Base-by-base conservation (phyloP, 2,329 filamentous ascomycete genomes). In the Chaetothyriales sp. region DNA sequence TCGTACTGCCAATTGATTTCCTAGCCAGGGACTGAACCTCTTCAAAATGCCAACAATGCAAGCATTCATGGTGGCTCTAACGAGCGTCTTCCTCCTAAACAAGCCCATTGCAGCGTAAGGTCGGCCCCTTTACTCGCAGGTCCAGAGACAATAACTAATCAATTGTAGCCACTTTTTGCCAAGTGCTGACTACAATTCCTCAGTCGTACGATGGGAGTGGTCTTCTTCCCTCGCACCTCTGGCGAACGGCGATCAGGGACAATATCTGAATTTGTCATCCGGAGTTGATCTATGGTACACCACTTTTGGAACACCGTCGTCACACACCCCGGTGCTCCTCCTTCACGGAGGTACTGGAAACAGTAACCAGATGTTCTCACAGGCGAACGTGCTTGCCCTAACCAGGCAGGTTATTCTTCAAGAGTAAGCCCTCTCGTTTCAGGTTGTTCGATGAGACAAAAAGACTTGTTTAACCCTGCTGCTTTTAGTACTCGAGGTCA, bases 251-350 rank as follows among this genome's bases (percentile, higher is more conserved):
- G 52, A 54, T 46, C 22, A 6, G 22, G 22, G 22, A 25, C 22
- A 25, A 25, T 54, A 54, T 22, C 40, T 54, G 18, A 54, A 52
- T 29, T 28, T 54, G 18, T 52, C 52, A 20, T 54, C 53, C 5
- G 53, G 53, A n/a, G 46, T 54, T 19, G 53, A 54, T 52, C 25
- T 54, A 18, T 54, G 53, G 50, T 53, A 54, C 43, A 54, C 53
- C 7, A 49, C 19, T 7, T 29, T 52, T 9, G 50, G 53, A 28
- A 18, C 44, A n/a, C 45, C 43, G 2, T 52, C 50, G 1, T 20
- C 49, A 3, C 8, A 54, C 9, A 52, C 50, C 6, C 53, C 53
- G 15, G 50, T 54, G 9, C 46, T 54, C 45, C 13, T 54, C 5
- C 43, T 54, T 7, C 53, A 52, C 37, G 50, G 53, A 3, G 53